Base-by-base conservation (phyloP, 176 grass and related monocot species). In the Triticum monococcum region DNA sequence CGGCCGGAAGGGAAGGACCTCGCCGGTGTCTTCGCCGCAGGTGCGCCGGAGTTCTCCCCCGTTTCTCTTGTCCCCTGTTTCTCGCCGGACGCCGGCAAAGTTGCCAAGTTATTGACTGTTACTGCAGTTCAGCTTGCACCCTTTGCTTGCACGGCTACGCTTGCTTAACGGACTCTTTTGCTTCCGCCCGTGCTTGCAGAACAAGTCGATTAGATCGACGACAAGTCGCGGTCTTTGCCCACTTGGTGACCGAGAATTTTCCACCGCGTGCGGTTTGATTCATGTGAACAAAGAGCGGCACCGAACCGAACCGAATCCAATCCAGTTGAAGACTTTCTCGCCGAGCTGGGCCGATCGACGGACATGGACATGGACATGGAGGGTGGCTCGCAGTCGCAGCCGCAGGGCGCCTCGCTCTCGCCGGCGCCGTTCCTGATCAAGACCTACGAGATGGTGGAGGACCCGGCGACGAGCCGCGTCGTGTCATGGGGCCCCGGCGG, bases 401-500 rank as follows among this genome's bases (percentile, higher is more conserved):
- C 78, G 45, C 45, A 66, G 2, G 64, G 71, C 3, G 88, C 76
- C 2, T 77, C 83, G 52, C 95, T 68, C 2, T 77, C 83, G 52
- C 95, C 90, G 78, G 60, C 95, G 78, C 95, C 92, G 28, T 97
- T 97, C 83, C 83, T 97, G 43, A 75, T 85, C 52, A 97, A 97
- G 85, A 97, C 92, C 0, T 97, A 91, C 86, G 94, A 97, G 85
- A 97, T 97, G 94, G 89, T 97, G 79, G 94, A 97, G 81, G 92
- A 97, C 88, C 87, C 85, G 20, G 35, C 61, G 32, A 97, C 94
- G 17, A 79, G 80, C 83, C 89, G 77, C 64, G 64, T 94, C 2
- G 94, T 97, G 48, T 97, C 94, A 20, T 97, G 94, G 92, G 89
- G 88, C n/a, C 36, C 41, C 72, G 77, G 22, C 81, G 86, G 89